These are phyloP conservation scores for Syzygium aromaticum DNA, from an alignment of 345 rosid genomes.

Conservation along the genomic window DNA sequence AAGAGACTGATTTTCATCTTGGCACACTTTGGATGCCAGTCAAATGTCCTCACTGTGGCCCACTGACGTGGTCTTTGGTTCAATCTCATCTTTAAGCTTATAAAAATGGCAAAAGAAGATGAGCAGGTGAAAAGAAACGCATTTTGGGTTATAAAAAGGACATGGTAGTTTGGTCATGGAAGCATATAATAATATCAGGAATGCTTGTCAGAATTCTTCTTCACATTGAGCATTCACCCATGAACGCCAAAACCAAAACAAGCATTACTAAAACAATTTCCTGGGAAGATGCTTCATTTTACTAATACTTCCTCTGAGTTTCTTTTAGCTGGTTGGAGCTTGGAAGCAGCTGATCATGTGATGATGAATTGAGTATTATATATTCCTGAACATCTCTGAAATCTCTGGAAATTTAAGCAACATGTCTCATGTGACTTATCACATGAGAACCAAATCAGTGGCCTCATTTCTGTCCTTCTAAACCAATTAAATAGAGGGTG, in stretches of 20 bases:
- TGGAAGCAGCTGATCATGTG: slow-evolving; percentile 36
- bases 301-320: background rate
- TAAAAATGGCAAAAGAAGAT: background rate
- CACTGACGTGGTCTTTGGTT: background rate
- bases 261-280: background rate
- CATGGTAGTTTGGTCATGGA: background rate
- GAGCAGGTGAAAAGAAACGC: background rate
- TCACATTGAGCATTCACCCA: background rate
- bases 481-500: background rate
- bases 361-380: slow-evolving; percentile 18
- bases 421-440: slow-evolving; percentile 27
- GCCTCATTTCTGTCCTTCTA: slow-evolving; percentile 8
- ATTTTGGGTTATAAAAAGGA: background rate
- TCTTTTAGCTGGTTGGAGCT: slow-evolving; percentile 4
- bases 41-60: background rate
- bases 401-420: slow-evolving; percentile 8
- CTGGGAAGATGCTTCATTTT: background rate
- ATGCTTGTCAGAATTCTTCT: background rate
- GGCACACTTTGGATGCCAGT: background rate
- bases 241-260: background rate
- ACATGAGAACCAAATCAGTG: slow-evolving; percentile 30
- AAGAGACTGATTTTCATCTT: background rate
- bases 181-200: background rate
- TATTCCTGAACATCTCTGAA: slow-evolving; percentile 11
- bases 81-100: background rate